Evolutionary conservation across 2,329 filamentous ascomycete species (phyloP), one percentile per base, ranked within the genome.

Genomic region (Curvularia sp.): DNA sequence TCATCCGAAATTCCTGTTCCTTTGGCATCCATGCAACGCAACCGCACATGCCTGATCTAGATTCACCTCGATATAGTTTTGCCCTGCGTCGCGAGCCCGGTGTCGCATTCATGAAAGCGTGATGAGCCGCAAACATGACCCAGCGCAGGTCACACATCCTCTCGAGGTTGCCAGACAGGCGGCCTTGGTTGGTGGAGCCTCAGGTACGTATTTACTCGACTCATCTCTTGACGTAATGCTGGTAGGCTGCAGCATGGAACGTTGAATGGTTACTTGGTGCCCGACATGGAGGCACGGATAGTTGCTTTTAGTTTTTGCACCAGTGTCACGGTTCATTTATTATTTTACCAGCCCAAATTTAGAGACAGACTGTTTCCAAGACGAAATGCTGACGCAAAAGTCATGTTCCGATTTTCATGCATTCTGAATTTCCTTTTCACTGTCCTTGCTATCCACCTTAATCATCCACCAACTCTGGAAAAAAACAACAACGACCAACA

Each of bases 111-210:
- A 73, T 71, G 69, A 62, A 51, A 50, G 38, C 61, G 57, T 55
- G 42, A 75, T 74, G 72, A 63, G 51, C 54, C 52, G 41, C 48
- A 52, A 55, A 49, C 53, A 68, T 63, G 69, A 70, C 56, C 62
- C 65, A 35, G 62, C 44, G 9, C 62, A 65, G 55, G 53, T 73
- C 67, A 74, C 68, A 9, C 57, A 69, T 30, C 74, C 74, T 15
- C 57, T 69, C 41, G 28, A 75, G 61, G 64, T 75, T 42, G 64
- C 62, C 52, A 62, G 49, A 47, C 62, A 66, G 57, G 72, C 71
- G 30, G 63, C 61, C 8, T 55, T 66, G 41, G 53, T 75, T n/a
- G 74, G 73, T 20, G 69, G 52, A 28, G 71, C 64, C 22, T 60
- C 72, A 53, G 69, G 73, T 76, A 71, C 49, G 73, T 72, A 49